These are phyloP conservation scores for Thecaphora frezii DNA, from an alignment of 1,284 basidiomycete species.

Conservation along the genomic window DNA sequence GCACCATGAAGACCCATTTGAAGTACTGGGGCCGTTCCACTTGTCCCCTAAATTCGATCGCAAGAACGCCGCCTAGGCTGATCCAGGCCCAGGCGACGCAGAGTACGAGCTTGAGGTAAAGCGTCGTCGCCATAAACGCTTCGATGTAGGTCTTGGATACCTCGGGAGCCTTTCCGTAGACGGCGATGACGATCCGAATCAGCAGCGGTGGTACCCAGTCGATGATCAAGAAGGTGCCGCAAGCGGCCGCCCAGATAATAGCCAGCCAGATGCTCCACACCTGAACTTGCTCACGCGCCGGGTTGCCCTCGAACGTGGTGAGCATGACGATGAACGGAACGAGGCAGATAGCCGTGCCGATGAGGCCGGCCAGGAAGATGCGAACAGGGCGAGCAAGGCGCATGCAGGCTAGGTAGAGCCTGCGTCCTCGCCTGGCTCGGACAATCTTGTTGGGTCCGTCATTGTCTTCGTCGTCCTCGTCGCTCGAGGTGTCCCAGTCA, in stretches of 20 bases:
- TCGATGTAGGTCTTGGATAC: slow-evolving; percentile 46
- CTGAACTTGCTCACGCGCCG: slow-evolving; percentile 37
- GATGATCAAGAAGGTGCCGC: slow-evolving; percentile 50
- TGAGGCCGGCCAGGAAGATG: slow-evolving; percentile 38
- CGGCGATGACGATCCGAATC: slow-evolving; percentile 41
- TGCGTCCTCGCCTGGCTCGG: slow-evolving; percentile 42
- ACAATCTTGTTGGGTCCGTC: slow-evolving; percentile 20
- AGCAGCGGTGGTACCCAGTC: slow-evolving; percentile 43
- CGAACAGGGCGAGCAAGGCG: slow-evolving; percentile 51
- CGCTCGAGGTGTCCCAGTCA: slow-evolving; percentile 50
- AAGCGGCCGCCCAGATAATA: slow-evolving; percentile 52
- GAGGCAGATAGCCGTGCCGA: slow-evolving; percentile 46
- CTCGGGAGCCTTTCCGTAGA: slow-evolving; percentile 50
- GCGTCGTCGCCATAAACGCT: slow-evolving; percentile 42
- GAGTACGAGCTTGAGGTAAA: slow-evolving; percentile 52
- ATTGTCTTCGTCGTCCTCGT: slow-evolving; percentile 28
- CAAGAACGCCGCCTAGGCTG: slow-evolving; percentile 48
- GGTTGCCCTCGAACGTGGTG: slow-evolving; percentile 17
- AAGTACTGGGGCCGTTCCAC: slow-evolving; percentile 38
- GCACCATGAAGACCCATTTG: slow-evolving; percentile 33
- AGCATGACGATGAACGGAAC: slow-evolving; percentile 54
- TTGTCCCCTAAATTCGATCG: slow-evolving; percentile 23
- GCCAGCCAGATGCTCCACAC: slow-evolving; percentile 55
- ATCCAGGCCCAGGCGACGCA: slow-evolving; percentile 57
- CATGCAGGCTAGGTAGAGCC: slow-evolving; percentile 43